Evolutionary conservation across 805 yeast species (phyloP), one percentile per base, ranked within the genome.

Genomic region (Zygotorulaspora danielsina): DNA sequence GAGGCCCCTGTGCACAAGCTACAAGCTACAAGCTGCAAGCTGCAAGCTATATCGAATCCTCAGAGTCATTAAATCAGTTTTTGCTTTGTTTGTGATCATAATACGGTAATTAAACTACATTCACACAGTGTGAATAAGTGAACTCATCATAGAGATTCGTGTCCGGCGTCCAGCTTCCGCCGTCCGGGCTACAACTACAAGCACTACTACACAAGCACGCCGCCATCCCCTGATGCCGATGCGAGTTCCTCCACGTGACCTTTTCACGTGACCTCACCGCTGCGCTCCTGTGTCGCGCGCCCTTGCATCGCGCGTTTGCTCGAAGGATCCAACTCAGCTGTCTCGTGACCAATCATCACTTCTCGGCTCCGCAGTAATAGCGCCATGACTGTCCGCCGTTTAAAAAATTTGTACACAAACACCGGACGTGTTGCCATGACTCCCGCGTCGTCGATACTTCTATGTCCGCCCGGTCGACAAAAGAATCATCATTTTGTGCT

Each of bases 401-500:
- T 51, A 53, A 51, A 44, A 61, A 59, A 44, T 58, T 58, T 63
- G 66, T 61, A 63, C 66, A 63, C 66, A 53, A 56, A 55, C 54
- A 44, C 49, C 51, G 49, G 32, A 46, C 44, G 44, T 46, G 36
- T 36, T 49, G 46, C 41, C 41, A 38, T 42, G 46, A 41, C 57
- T 48, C 47, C 57, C 48, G 44, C 45, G 48, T 5, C 40, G 19
- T 33, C 50, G 52, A 60, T 61, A 61, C 66, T 61, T 36, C 44
- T 63, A 67, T 67, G 72, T 67, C 71, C 72, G 72, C 72, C 72
- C 72, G 72, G 72, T 67, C 72, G 65, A 64, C 59, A 57, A 54
- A 48, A 57, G 39, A 51, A 59, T 63, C 66, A 63, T 63, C 67
- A 63, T 56, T 44, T n/a, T 27, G 18, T 27, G 12, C 31, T 21